phyloP scores from a whole-genome alignment of 2,329 filamentous ascomycete species.

The Aureobasidium subglaciale region DNA sequence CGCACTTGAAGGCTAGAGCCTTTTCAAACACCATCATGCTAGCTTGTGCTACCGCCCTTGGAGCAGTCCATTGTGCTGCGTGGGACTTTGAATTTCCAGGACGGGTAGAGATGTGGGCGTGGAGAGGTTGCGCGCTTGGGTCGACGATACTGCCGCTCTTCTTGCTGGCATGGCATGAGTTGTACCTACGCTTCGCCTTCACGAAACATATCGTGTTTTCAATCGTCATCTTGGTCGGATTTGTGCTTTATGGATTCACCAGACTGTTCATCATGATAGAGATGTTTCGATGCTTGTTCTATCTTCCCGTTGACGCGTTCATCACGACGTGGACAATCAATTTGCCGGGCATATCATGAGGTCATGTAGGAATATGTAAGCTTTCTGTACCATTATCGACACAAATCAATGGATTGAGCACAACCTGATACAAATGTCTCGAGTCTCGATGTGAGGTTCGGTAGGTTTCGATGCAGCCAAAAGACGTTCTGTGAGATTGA shows the following conservation, averaged over 20 bases:
- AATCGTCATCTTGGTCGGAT: not conserved
- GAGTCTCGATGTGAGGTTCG: not conserved
- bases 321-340: constrained; percentile 4
- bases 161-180: not conserved
- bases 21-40: constrained; percentile 2
- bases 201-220: not conserved
- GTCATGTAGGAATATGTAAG: not conserved
- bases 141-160: not conserved
- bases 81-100: constrained; percentile 4
- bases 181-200: not conserved
- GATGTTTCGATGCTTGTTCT: constrained; percentile 7
- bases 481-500: constrained; percentile 1
- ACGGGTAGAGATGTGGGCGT: not conserved
- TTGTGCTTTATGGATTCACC: constrained; percentile 4
- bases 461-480: not conserved
- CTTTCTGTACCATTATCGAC: not conserved
- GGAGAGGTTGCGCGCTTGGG: not conserved
- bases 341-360: not conserved
- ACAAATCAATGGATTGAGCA: not conserved
- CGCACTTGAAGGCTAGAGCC: not conserved
- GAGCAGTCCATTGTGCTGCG: not conserved
- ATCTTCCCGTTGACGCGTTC: not conserved
- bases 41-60: not conserved
- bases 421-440: too few relatives aligned
- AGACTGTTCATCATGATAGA: constrained; percentile 6